Evolutionary conservation across 345 rosid species (phyloP), one percentile per base, ranked within the genome.

Genomic region (Erysimum cheiranthoides): DNA sequence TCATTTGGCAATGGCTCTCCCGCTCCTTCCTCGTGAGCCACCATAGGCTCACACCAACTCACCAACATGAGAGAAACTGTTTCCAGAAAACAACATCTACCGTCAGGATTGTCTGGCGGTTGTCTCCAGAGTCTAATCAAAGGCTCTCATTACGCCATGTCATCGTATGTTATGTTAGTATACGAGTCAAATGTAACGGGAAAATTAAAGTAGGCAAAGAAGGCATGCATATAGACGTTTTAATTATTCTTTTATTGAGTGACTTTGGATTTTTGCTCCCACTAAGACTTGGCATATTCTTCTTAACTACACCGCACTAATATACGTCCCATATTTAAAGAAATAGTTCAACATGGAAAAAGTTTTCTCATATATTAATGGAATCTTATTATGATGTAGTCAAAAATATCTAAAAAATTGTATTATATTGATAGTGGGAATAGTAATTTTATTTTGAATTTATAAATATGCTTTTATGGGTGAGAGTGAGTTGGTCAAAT

Each of bases 21-120:
- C 25, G 43, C 28, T 43, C 53, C 57, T 74, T 66, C 59, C 66
- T 74, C 72, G 65, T 74, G 58, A 74, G 66, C 59, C 42, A 70
- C 13, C 69, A 32, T 34, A 51, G 64, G 28, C 34, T 70, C 36
- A 45, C 50, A 46, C 66, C 46, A 71, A 45, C 35, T 71, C 47
- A 49, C 66, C 28, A 61, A 72, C 76, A 39, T 50, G 76, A 27
- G 30, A 51, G 34, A 30, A 21, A 52, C 62, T 34, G 63, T 73
- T 60, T 63, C 62, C 45, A 28, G 11, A 64, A n/a, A 43, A 64
- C 39, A 63, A 10, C n/a, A 45, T n/a, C 61, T 62, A 73, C 70
- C 70, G 35, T 73, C 70, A 62, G 4, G 62, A 73, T 63, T 67
- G 71, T 67, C 38, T 52, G 60, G 10, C 0, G 5, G 4, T 46